Percentiles rank a stretch among this genome's conserved stretches.
These are phyloP conservation scores for Priceomyces castillae DNA, from an alignment of 805 yeast genomes.

Conservation along the genomic window DNA sequence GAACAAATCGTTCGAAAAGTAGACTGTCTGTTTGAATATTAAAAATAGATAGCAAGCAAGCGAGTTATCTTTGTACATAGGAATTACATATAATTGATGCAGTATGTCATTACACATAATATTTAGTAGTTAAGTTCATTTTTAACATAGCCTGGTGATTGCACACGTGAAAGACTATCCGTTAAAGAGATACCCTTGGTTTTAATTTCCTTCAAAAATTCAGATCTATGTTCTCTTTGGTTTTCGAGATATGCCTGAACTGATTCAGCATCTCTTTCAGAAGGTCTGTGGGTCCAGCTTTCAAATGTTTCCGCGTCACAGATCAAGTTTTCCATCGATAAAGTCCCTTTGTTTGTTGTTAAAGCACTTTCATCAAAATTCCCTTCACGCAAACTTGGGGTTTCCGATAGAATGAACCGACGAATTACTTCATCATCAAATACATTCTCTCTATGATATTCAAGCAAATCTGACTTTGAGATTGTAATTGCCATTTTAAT, in stretches of 20 bases:
- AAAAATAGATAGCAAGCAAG: too few species aligned
- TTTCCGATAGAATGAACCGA: conserved; percentile 5
- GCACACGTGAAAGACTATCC: background rate
- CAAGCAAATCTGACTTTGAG: conserved; percentile 14
- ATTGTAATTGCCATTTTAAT: conserved; percentile 6
- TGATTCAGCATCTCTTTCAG: conserved; percentile 10
- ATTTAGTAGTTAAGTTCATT: background rate
- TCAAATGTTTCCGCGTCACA: conserved; percentile 20
- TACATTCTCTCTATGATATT: conserved; percentile 13
- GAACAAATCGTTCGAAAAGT: too few species aligned
- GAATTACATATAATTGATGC: background rate
- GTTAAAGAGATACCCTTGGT: conserved; percentile 15
- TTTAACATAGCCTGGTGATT: background rate
- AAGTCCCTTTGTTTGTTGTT: background rate
- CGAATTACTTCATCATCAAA: conserved; percentile 3
- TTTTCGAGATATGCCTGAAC: conserved; percentile 13
- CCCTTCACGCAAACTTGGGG: background rate
- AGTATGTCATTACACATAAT: conserved; percentile 1
- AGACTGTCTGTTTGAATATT: too few species aligned
- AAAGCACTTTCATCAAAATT: background rate
- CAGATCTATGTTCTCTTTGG: conserved; percentile 19
- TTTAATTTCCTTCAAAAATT: conserved; percentile 24
- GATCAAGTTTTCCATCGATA: conserved; percentile 14
- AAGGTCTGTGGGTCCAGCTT: conserved; percentile 7
- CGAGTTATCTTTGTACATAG: conserved; percentile 8